Percentiles rank a stretch among this genome's conserved stretches.
These are phyloP conservation scores for Ramaria rubella DNA, from an alignment of 768 basidiomycete genomes.

Conservation along the genomic window DNA sequence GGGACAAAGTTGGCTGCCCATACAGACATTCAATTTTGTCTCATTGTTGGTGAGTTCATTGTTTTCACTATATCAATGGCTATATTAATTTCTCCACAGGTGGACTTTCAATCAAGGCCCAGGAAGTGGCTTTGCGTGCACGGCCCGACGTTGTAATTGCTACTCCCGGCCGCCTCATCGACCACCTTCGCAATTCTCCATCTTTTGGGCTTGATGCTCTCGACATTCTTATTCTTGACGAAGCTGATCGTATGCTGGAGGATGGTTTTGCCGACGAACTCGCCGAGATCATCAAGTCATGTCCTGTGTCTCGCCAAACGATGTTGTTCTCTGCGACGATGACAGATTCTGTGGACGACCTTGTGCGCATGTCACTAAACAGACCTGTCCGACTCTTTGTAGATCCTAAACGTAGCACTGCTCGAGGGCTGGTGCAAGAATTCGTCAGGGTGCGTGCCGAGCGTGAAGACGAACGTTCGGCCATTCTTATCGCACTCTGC, in stretches of 20 bases:
- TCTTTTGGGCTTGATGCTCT: constrained; percentile 88
- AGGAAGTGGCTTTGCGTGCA: constrained; percentile 77
- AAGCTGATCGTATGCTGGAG: constrained; percentile 95
- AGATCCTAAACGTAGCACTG: constrained; percentile 85
- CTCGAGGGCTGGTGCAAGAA: constrained; percentile 84
- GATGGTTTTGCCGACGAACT: constrained; percentile 96
- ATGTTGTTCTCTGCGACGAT: constrained; percentile 99
- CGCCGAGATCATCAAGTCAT: constrained; percentile 85
- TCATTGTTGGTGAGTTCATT: constrained; percentile 69
- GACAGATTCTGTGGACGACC: constrained; percentile 92
- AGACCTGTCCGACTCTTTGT: constrained; percentile 94
- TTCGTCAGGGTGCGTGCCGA: constrained; percentile 87
- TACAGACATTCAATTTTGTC: constrained; percentile 85
- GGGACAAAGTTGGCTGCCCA: constrained; percentile 77
- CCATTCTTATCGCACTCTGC: constrained; percentile 75
- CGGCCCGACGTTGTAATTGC: constrained; percentile 94
- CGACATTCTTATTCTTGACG: constrained; percentile 91
- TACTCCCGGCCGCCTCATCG: constrained; percentile 95
- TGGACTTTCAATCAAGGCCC: constrained; percentile 88
- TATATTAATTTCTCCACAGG: no score
- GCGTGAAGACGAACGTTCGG: constrained; percentile 69
- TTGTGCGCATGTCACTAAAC: constrained; percentile 87
- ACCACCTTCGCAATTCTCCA: constrained; percentile 93
- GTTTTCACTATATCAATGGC: no score
- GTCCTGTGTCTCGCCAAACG: constrained; percentile 84